Conservation (phyloP, 495 filamentous ascomycete genomes). For the Xylaria curta region DNA sequence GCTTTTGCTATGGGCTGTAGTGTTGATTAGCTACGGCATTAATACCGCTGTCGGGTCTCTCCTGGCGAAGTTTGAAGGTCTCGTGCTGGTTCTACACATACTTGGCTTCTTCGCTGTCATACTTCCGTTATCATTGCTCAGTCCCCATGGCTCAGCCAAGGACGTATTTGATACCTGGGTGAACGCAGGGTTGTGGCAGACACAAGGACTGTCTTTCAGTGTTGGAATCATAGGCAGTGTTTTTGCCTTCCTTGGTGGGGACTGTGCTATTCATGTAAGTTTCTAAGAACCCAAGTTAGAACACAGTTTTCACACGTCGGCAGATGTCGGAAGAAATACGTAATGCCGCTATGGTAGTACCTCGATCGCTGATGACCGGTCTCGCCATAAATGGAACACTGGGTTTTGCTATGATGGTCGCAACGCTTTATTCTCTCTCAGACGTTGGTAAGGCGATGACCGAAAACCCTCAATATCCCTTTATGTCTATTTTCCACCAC, state of each 20-base stretch:
- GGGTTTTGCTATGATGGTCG: constrained; percentile 60
- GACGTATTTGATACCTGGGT: constrained; percentile 61
- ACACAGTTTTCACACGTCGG: constrained; percentile 7
- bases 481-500: constrained; percentile 53
- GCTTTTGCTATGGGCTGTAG: constrained; percentile 60
- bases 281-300: neutral
- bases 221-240: constrained; percentile 56
- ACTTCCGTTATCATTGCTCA: constrained; percentile 61
- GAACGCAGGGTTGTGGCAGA: constrained; percentile 63
- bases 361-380: constrained; percentile 60
- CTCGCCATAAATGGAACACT: constrained; percentile 57
- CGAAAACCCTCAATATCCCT: constrained; percentile 52
- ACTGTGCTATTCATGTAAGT: constrained; percentile 59
- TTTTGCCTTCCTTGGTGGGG: constrained; percentile 57
- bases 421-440: constrained; percentile 60
- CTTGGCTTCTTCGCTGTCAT: constrained; percentile 66
- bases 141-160: constrained; percentile 50
- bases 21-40: constrained; percentile 58
- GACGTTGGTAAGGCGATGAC: constrained; percentile 51
- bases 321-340: constrained; percentile 64
- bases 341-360: constrained; percentile 61
- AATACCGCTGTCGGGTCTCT: constrained; percentile 62
- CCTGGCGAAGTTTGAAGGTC: constrained; percentile 62
- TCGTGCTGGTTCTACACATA: constrained; percentile 67
- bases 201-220: constrained; percentile 57